Evolutionary conservation across 2,329 filamentous ascomycete genomes (phyloP).

Genomic region (Penicillium sp.): DNA sequence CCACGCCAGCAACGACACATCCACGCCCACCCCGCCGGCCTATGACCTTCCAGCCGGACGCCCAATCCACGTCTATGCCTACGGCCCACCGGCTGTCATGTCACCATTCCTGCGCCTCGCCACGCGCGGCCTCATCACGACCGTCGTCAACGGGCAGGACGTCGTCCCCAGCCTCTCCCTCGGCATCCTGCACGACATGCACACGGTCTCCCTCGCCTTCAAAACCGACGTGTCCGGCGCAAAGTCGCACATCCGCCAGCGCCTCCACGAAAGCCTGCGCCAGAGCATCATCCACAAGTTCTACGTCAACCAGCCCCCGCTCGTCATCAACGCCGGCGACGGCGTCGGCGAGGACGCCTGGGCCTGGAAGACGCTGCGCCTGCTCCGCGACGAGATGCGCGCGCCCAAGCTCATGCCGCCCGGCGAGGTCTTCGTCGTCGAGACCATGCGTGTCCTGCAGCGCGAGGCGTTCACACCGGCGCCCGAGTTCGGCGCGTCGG

Average conservation of each 20-base stretch:
- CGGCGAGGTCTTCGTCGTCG: slow-evolving; percentile 71
- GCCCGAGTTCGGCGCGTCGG: slow-evolving; percentile 31
- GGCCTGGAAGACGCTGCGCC: slow-evolving; percentile 66
- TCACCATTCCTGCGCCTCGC: slow-evolving; percentile 66
- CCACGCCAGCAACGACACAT: slow-evolving; percentile 19
- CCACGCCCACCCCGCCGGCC: slow-evolving; percentile 19
- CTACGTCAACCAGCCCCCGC: slow-evolving; percentile 51
- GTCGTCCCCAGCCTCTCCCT: slow-evolving; percentile 71
- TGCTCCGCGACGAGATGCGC: slow-evolving; percentile 65
- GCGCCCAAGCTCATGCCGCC: slow-evolving; percentile 69
- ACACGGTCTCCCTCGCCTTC: slow-evolving; percentile 68
- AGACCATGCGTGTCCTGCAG: slow-evolving; percentile 65
- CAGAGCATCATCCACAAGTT: slow-evolving; percentile 62
- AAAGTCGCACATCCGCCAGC: slow-evolving; percentile 63
- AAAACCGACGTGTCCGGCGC: slow-evolving; percentile 67
- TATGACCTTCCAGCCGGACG: slow-evolving; percentile 63
- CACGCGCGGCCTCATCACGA: slow-evolving; percentile 72
- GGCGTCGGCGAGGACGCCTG: slow-evolving; percentile 63
- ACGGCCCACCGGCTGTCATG: slow-evolving; percentile 71
- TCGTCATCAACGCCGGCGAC: slow-evolving; percentile 46
- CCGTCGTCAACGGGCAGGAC: slow-evolving; percentile 69
- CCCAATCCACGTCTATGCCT: slow-evolving; percentile 75
- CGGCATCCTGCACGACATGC: slow-evolving; percentile 71
- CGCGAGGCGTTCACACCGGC: slow-evolving; percentile 59
- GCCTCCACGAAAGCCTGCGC: slow-evolving; percentile 64